Evolutionary conservation across 805 yeast genomes (phyloP).

Genomic region (Tetrapisispora fleetii): DNA sequence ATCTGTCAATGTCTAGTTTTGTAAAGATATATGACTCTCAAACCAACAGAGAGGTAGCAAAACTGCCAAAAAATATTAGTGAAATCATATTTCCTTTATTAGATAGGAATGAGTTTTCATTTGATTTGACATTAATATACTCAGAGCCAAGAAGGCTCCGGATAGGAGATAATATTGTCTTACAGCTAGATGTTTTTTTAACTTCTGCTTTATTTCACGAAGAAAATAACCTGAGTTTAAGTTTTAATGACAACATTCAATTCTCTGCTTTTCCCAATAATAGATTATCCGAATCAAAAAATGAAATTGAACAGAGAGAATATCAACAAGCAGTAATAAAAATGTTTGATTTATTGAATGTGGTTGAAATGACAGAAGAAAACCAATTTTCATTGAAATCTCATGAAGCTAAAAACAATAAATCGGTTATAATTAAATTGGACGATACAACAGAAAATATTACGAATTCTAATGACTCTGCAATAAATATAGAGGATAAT

Average conservation of each 20-base stretch:
- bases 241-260: constrained; percentile 10
- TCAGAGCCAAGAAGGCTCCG: constrained; percentile 46
- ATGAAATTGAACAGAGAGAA: constrained; percentile 41
- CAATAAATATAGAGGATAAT: background rate
- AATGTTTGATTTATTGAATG: constrained; percentile 43
- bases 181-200: constrained; percentile 61
- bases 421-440: constrained; percentile 16
- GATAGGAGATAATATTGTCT: constrained; percentile 66
- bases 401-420: constrained; percentile 6
- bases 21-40: constrained; percentile 26
- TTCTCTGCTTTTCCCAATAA: constrained; percentile 8
- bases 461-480: background rate
- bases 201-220: constrained; percentile 28
- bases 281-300: constrained; percentile 38
- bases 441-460: background rate
- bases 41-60: constrained; percentile 53
- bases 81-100: constrained; percentile 51
- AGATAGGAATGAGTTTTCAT: constrained; percentile 42
- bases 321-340: constrained; percentile 47
- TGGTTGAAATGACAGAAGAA: constrained; percentile 12
- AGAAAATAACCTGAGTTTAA: constrained; percentile 5
- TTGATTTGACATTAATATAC: constrained; percentile 49
- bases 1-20: constrained; percentile 24
- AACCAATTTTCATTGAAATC: constrained; percentile 2
- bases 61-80: constrained; percentile 64